Conservation (phyloP, 1,139 yeast species). For the Diutina neorugosa region DNA sequence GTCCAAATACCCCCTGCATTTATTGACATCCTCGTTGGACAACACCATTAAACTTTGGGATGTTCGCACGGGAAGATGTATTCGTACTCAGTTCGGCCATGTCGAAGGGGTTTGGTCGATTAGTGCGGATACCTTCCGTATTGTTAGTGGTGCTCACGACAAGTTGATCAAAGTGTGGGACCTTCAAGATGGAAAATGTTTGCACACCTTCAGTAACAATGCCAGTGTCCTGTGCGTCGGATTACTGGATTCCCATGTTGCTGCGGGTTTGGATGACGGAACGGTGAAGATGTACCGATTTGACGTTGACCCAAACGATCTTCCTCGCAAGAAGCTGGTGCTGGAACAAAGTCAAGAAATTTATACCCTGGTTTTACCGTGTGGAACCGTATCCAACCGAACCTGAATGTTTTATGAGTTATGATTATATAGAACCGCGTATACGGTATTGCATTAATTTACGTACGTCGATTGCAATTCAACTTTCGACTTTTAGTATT, state of each 20-base stretch:
- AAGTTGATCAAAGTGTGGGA: slow-evolving; percentile 90
- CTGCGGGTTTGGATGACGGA: slow-evolving; percentile 84
- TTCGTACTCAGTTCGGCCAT: slow-evolving; percentile 91
- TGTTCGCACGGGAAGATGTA: slow-evolving; percentile 72
- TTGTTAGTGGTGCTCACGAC: slow-evolving; percentile 91
- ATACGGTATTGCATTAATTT: neutral
- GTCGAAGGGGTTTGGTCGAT: slow-evolving; percentile 97
- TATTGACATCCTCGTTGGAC: slow-evolving; percentile 80
- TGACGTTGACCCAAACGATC: slow-evolving; percentile 20
- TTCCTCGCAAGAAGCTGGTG: neutral
- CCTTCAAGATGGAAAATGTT: slow-evolving; percentile 81
- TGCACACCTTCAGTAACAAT: slow-evolving; percentile 76
- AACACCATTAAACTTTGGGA: slow-evolving; percentile 94
- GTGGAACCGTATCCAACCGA: neutral
- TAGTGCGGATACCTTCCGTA: slow-evolving; percentile 88
- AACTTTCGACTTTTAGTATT: no score
- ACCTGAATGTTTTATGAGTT: neutral
- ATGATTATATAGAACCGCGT: neutral
- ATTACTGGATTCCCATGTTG: slow-evolving; percentile 78
- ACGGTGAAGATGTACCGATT: slow-evolving; percentile 73
- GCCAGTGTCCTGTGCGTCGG: slow-evolving; percentile 82
- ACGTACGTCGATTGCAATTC: neutral
- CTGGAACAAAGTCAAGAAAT: neutral
- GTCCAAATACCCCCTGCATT: slow-evolving; percentile 58
- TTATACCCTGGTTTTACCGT: slow-evolving; percentile 1